phyloP scores from a whole-genome alignment of 1,284 basidiomycete species.

The Austropuccinia psidii region DNA sequence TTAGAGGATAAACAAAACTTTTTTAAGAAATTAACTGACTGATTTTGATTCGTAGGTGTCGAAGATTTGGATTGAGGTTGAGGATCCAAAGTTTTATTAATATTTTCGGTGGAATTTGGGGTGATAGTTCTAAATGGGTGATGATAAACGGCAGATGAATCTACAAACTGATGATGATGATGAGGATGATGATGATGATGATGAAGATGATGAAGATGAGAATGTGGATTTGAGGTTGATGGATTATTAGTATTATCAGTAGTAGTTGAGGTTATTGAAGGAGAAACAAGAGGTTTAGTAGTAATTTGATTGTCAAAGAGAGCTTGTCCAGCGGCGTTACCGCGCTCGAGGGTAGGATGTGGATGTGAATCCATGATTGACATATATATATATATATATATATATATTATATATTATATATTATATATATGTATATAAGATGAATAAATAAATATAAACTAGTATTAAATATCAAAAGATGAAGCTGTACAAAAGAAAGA shows the following conservation, averaged over 20 bases:
- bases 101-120: slow-evolving; percentile 20
- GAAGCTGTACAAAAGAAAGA: background rate
- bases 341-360: slow-evolving; percentile 32
- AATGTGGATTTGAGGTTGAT: slow-evolving; percentile 23
- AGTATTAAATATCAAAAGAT: slow-evolving; percentile 3
- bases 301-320: slow-evolving; percentile 21
- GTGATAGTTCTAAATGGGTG: slow-evolving; percentile 21
- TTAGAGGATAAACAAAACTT: too few species aligned
- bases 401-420: too few species aligned
- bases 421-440: slow-evolving; percentile 23
- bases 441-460: too few species aligned
- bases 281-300: slow-evolving; percentile 23
- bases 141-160: slow-evolving; percentile 29
- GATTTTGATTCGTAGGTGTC: slow-evolving; percentile 21
- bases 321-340: slow-evolving; percentile 31
- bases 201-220: slow-evolving; percentile 6
- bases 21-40: slow-evolving; percentile 26
- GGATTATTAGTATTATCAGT: slow-evolving; percentile 24
- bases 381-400: slow-evolving; percentile 27
- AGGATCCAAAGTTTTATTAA: slow-evolving; percentile 27
- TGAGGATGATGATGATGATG: background rate
- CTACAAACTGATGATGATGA: slow-evolving; percentile 34
- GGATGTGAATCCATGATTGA: slow-evolving; percentile 37
- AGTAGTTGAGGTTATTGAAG: slow-evolving; percentile 11
- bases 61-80: slow-evolving; percentile 30